Evolutionary conservation across 306 rosid species (phyloP).

Genomic region (Vigna unguiculata): DNA sequence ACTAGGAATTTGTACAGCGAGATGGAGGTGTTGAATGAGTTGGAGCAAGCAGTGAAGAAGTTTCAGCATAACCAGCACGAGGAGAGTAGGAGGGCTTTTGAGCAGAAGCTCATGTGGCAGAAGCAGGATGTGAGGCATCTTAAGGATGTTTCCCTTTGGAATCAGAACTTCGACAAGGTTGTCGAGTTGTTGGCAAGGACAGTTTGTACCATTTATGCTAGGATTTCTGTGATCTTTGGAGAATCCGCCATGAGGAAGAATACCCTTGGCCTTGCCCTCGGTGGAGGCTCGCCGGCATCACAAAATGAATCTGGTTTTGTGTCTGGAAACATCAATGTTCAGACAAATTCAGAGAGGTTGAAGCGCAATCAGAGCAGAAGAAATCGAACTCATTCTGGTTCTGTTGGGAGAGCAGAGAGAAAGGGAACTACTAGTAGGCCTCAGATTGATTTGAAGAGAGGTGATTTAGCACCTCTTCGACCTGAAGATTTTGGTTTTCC

Average conservation of each 20-base stretch:
- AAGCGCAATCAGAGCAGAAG: conserved; percentile 56
- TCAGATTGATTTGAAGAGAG: conserved; percentile 54
- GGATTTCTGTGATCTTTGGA: conserved; percentile 66
- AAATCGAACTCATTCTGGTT: conserved; percentile 47
- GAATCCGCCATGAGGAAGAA: conserved; percentile 54
- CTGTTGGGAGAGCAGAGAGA: conserved; percentile 49
- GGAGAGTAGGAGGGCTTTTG: conserved; percentile 76
- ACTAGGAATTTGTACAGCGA: conserved; percentile 79
- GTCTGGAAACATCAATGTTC: conserved; percentile 44
- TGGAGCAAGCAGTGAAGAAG: conserved; percentile 85
- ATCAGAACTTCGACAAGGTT: conserved; percentile 80
- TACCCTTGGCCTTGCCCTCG: conserved; percentile 36
- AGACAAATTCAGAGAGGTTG: conserved; percentile 53
- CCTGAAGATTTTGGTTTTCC: conserved; percentile 71
- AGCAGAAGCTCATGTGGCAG: conserved; percentile 85
- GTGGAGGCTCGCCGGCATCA: conserved; percentile 45
- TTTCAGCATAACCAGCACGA: conserved; percentile 91
- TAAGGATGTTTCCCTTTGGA: conserved; percentile 81
- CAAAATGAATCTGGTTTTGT: conserved; percentile 47
- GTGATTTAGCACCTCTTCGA: conserved; percentile 57
- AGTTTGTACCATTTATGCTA: conserved; percentile 79
- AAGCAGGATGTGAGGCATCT: conserved; percentile 88
- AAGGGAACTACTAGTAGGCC: conserved; percentile 53
- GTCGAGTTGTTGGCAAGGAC: conserved; percentile 86
- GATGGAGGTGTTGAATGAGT: conserved; percentile 84